Evolutionary conservation across 371 early-diverging fungal genomes (phyloP).

Genomic region (Sporodiniella umbellata): DNA sequence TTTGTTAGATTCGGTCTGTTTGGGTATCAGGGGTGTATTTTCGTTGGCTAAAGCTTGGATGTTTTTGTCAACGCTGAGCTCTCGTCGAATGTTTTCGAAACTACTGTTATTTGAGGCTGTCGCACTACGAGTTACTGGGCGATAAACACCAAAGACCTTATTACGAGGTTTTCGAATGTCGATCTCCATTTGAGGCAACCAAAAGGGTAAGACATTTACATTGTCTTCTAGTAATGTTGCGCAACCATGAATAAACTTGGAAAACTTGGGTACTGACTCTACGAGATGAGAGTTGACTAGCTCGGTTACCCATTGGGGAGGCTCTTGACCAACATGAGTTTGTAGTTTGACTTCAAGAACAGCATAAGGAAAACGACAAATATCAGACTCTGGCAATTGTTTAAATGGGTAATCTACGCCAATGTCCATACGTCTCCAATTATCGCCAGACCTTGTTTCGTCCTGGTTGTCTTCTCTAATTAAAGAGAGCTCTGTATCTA

Average conservation of each 20-base stretch:
- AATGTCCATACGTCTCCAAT: conserved; percentile 96
- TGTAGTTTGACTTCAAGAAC: conserved; percentile 98
- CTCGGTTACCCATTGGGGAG: conserved; percentile 96
- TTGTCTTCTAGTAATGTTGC: conserved; percentile 88
- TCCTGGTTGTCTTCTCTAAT: conserved; percentile 93
- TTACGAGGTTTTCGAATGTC: conserved; percentile 82
- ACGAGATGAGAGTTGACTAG: conserved; percentile 91
- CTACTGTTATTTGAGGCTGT: conserved; percentile 22
- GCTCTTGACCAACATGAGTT: conserved; percentile 88
- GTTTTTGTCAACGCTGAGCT: conserved; percentile 18
- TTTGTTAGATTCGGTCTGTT: background rate
- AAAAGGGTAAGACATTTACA: conserved; percentile 94
- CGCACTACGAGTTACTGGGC: conserved; percentile 34
- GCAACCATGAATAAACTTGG: conserved; percentile 98
- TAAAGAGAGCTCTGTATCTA: conserved; percentile 98
- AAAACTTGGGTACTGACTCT: conserved; percentile 98
- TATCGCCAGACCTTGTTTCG: conserved; percentile 66
- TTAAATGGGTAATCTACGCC: conserved; percentile 92
- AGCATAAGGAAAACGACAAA: conserved; percentile 96
- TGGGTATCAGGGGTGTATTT: conserved; percentile 10
- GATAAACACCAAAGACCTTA: conserved; percentile 38
- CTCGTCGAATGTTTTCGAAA: conserved; percentile 14
- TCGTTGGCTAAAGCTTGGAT: conserved; percentile 35
- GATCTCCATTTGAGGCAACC: conserved; percentile 97
- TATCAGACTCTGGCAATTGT: conserved; percentile 83